phyloP scores from a whole-genome alignment of 805 yeast genomes.

The Candida anglica region DNA sequence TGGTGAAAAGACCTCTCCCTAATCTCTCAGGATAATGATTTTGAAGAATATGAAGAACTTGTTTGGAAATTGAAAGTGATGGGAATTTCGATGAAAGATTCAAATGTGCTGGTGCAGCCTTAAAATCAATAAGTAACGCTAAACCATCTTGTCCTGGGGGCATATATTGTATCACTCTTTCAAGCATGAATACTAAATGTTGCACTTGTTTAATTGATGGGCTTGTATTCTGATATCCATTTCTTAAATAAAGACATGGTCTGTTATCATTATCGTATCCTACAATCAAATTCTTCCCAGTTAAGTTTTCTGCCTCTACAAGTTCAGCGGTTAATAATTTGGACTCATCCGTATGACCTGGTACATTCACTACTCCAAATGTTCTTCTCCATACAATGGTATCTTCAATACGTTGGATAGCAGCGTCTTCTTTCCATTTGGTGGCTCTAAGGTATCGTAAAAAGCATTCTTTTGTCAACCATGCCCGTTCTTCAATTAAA shows the following conservation, averaged over 20 bases:
- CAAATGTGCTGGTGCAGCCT: slow-evolving; percentile 38
- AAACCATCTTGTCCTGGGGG: slow-evolving; percentile 58
- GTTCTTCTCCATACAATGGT: slow-evolving; percentile 55
- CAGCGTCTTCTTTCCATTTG: slow-evolving; percentile 43
- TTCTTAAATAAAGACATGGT: slow-evolving; percentile 49
- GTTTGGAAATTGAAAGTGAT: slow-evolving; percentile 46
- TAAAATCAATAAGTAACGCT: slow-evolving; percentile 54
- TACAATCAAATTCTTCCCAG: slow-evolving; percentile 51
- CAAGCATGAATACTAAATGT: slow-evolving; percentile 55
- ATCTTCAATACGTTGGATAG: slow-evolving; percentile 42
- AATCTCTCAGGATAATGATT: slow-evolving; percentile 58
- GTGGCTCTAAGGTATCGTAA: slow-evolving; percentile 49
- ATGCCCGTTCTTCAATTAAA: slow-evolving; percentile 31
- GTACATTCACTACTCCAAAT: slow-evolving; percentile 39
- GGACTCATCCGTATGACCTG: slow-evolving; percentile 20
- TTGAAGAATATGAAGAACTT: slow-evolving; percentile 48
- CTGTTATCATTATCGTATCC: slow-evolving; percentile 54
- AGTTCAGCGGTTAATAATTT: slow-evolving; percentile 36
- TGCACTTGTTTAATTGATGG: slow-evolving; percentile 51
- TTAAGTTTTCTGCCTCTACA: slow-evolving; percentile 44
- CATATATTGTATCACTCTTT: slow-evolving; percentile 47
- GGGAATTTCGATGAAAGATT: slow-evolving; percentile 42
- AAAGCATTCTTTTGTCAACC: slow-evolving; percentile 52
- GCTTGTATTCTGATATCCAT: slow-evolving; percentile 54
- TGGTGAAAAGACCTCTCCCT: slow-evolving; percentile 50